Evolutionary conservation across 2,329 filamentous ascomycete species (phyloP), one percentile per base, ranked within the genome.

Genomic region (Karstenula rhodostoma): DNA sequence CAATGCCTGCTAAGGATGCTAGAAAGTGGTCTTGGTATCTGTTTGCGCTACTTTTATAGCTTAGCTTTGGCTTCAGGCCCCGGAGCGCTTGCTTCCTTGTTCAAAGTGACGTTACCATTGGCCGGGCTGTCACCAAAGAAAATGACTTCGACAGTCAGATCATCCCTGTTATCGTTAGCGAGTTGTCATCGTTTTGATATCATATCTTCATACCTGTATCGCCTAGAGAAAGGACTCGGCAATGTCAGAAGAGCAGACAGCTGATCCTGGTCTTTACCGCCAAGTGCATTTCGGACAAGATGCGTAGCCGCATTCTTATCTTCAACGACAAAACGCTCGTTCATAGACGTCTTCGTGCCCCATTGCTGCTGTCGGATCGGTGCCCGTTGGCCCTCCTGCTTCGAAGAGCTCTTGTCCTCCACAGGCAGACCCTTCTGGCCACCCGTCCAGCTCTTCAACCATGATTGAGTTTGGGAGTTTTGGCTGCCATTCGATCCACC

Each of bases 271-370:
- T 99, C 94, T 76, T 91, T 93, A 12, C 95, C 95, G 57, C 95
- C 95, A 32, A 99, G 87, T 0, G 95, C 95, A 73, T 99, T 99
- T 65, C 95, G 89, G 50, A 98, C 91, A 50, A 99, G 86, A 81
- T 99, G 95, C 2, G 95, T 99, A 0, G 95, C 95, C 8, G 91
- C 95, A 68, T 99, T 99, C 81, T 94, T 93, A 77, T 99, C 96
- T 81, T 96, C 89, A 12, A 97, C 91, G 1, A 96, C 89, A 70
- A 98, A 99, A n/a, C 95, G 86, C 69, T 90, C 89, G 69, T 90
- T 88, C 69, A 90, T 84, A 46, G 88, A 86, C 6, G 87, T 86
- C 46, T 89, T 88, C 32, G 96, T 88, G 50, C 94, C 93, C 91
- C 95, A 99, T 76, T 99, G 95, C 69, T 90, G 86, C 72, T 96